Evolutionary conservation across 2,329 filamentous ascomycete species (phyloP), one percentile per base, ranked within the genome.

Genomic region (Trichoderma oligosporum): DNA sequence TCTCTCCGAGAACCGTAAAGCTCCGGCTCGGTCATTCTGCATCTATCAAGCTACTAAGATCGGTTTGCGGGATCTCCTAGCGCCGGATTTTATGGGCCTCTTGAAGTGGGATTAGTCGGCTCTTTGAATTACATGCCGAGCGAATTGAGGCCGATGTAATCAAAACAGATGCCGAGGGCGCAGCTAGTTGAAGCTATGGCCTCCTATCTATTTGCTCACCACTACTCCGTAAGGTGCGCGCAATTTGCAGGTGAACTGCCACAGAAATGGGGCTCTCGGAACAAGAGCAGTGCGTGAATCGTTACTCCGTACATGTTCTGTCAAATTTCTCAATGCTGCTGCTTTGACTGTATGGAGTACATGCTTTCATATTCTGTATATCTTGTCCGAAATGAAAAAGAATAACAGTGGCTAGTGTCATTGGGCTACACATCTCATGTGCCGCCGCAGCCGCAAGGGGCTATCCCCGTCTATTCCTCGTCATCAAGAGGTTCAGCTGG

Each of bases 401-500:
- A 41, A 24, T 4, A 22, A 4, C n/a, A n/a, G n/a, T n/a, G n/a
- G n/a, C n/a, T n/a, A n/a, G n/a, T n/a, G n/a, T n/a, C n/a, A n/a
- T n/a, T n/a, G n/a, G n/a, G n/a, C n/a, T n/a, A n/a, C n/a, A n/a
- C n/a, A 31, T 11, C 11, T 11, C 27, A 31, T 11, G 11, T 6
- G 27, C 27, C 27, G 12, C 11, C 11, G 11, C n/a, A 12, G 36
- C 14, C 14, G 22, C 11, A 25, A 18, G 27, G 11, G 11, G 27
- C 41, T 3, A 22, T 35, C 31, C 14, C 27, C 29, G 47, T 24
- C 44, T 52, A 60, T 12, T 57, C 45, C 20, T 64, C 61, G n/a
- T 66, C 69, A 24, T 69, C 68, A 20, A 67, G 64, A 2, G 64
- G 63, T 58, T 80, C 78, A 0, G 70, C 75, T 4, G 78, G 82